Evolutionary conservation across 176 grass and related monocot genomes (phyloP).

Genomic region (Rhipidocladum racemiflorum): DNA sequence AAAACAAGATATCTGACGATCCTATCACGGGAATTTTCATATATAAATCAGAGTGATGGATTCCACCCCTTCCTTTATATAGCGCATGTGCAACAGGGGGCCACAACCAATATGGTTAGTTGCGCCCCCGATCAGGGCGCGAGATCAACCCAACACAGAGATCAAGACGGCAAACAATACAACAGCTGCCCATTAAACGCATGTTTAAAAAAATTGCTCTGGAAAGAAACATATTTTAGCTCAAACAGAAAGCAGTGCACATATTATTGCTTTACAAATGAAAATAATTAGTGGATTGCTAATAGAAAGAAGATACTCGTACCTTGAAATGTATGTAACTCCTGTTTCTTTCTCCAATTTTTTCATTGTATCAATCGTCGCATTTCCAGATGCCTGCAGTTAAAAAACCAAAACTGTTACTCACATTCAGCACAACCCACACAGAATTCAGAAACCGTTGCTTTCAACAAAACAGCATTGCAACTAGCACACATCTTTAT

Average conservation of each 20-base stretch:
- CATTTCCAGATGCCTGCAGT: conserved; percentile 92
- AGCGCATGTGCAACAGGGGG: too few species aligned
- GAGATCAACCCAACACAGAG: too few species aligned
- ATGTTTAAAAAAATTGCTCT: neutral
- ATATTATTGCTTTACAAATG: neutral
- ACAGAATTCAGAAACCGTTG: neutral
- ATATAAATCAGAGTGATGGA: neutral
- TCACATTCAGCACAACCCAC: neutral
- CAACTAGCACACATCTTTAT: neutral
- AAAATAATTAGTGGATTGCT: neutral
- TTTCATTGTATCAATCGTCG: conserved; percentile 84
- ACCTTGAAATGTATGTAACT: conserved; percentile 94
- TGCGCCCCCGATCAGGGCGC: too few species aligned
- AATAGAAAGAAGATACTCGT: neutral
- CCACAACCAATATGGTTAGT: too few species aligned
- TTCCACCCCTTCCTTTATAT: too few species aligned
- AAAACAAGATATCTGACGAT: neutral
- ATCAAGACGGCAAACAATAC: neutral
- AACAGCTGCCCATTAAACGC: neutral
- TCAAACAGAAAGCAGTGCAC: neutral
- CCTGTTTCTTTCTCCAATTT: conserved; percentile 92
- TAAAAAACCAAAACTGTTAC: neutral
- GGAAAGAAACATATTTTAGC: neutral
- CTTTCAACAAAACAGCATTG: neutral
- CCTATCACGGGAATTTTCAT: neutral